Evolutionary conservation across 208 protist species (phyloP), one percentile per base, ranked within the genome.

Genomic region (Trypanosoma scelopori): DNA sequence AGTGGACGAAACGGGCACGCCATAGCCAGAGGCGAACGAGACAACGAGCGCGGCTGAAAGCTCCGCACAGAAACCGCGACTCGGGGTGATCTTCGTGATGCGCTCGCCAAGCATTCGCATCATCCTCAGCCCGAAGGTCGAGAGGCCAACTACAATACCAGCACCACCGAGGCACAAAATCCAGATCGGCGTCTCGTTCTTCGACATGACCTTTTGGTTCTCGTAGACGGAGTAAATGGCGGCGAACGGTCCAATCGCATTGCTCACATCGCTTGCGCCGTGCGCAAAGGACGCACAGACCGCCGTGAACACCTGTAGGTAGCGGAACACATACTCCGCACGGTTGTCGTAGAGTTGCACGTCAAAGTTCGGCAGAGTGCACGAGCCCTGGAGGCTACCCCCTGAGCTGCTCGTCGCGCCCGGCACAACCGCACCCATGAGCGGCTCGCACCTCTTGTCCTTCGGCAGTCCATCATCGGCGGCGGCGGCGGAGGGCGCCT

Each of bases 1-100:
- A 11, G 94, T 98, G 16, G 90, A 95, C 2, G 82, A 92, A 32
- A 98, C 84, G 37, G 91, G 90, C 47, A 95, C 78, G 48, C 82
- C 83, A 53, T 84, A 85, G 57, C 62, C 75, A 20, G 87, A 94
- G 28, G 87, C 84, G 51, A 94, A 78, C 37, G 92, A 87, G 5
- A 97, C 79, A 25, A 90, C 82, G 0, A 91, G 50, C 12, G 88
- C 88, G 12, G 82, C 76, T 18, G 85, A 78, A 13, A 94, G 78
- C 68, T 94, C 83, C 20, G 84, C 85, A n/a, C 78, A 84, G 79
- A 85, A 91, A 18, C 80, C 80, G 30, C 80, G 78, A 63, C 79
- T 85, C 18, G 85, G 81, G 2, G 91, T 94, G 63, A 94, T 87
- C 25, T 82, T 72, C 39, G 89, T 92, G 37, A 94, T 76, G 39